Percentiles rank a stretch among this genome's conserved stretches.
These are phyloP conservation scores for Ascochyta fabae DNA, from an alignment of 2,329 filamentous ascomycete genomes.

Conservation along the genomic window DNA sequence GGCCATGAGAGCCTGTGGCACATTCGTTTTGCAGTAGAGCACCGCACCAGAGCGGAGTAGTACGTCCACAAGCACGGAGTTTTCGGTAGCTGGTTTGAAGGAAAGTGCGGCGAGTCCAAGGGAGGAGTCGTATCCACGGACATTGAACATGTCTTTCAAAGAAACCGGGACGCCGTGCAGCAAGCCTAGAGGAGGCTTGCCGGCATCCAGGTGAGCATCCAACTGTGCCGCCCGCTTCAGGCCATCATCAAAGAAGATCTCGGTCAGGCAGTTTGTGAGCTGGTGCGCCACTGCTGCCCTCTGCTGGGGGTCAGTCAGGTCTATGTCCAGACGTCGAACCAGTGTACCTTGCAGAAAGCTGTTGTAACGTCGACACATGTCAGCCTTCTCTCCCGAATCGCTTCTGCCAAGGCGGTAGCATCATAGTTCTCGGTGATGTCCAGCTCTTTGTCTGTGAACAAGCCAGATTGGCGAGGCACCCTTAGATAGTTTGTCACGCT, in stretches of 20 bases:
- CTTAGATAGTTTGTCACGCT: slow-evolving; percentile 47
- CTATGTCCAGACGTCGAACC: not conserved
- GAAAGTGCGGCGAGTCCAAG: slow-evolving; percentile 53
- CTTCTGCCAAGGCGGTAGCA: slow-evolving; percentile 49
- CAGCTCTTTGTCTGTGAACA: slow-evolving; percentile 60
- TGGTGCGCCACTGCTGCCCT: slow-evolving; percentile 57
- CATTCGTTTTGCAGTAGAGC: slow-evolving; percentile 61
- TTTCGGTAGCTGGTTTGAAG: slow-evolving; percentile 50
- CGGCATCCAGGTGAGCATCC: slow-evolving; percentile 50
- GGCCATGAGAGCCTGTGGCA: slow-evolving; percentile 62
- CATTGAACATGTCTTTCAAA: slow-evolving; percentile 59
- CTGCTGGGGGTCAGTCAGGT: slow-evolving; percentile 21
- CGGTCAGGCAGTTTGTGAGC: slow-evolving; percentile 52
- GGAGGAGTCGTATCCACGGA: slow-evolving; percentile 53
- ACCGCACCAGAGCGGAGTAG: slow-evolving; percentile 57
- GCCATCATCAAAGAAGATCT: slow-evolving; percentile 48
- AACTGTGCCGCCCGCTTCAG: slow-evolving; percentile 44
- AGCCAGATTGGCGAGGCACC: slow-evolving; percentile 59
- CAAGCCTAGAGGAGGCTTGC: slow-evolving; percentile 51
- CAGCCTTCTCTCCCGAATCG: slow-evolving; percentile 44
- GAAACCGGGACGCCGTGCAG: slow-evolving; percentile 58
- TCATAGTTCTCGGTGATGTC: slow-evolving; percentile 63
- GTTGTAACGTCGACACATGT: slow-evolving; percentile 48
- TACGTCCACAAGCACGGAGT: slow-evolving; percentile 52
- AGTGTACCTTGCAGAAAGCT: slow-evolving; percentile 54